Evolutionary conservation across 495 filamentous ascomycete species (phyloP), one percentile per base, ranked within the genome.

Genomic region (Penicillium crystallinum): DNA sequence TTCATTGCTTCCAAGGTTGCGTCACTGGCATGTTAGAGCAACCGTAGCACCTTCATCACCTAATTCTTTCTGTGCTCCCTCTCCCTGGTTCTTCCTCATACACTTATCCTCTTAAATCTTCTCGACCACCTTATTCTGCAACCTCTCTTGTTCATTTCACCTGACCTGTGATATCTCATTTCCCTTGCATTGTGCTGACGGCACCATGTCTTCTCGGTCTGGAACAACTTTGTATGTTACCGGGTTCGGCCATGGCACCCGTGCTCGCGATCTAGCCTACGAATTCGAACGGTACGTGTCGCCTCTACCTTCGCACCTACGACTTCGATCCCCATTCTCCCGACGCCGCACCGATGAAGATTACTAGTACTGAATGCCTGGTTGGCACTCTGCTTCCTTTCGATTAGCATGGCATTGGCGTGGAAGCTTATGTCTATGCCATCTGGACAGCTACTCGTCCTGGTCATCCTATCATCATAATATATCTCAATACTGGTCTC

Each of bases 211-310:
- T 81, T 96, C 91, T 81, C 89, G 91, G 59, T 84, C 88, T 64
- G 85, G 85, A 46, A 96, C 91, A 36, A 98, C 93, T 27, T 90
- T 98, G 50, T 98, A 98, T 79, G 93, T 97, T 56, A 87, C 81
- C 55, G 93, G 93, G 79, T 99, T 99, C 74, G 93, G 92, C 78
- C 92, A 96, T 72, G 95, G 93, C 66, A 99, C 93, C 70, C 91
- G 93, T 78, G 93, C 93, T 69, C 90, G 95, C 82, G 93, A 99
- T 77, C 90, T 99, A 73, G 93, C 93, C 78, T 97, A 96, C 88
- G 93, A 99, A 82, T 97, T 97, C 88, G 91, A 96, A 88, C 89
- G 92, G 95, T 98, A 95, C 80, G 88, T 91, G 61, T 67, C 76
- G 80, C 80, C 75, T 68, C 69, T 68, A 70, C 54, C 61, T 69